A percentile compares a stretch with the other conserved stretches of the same genome.
These are phyloP conservation scores for Betula pendula DNA, from an alignment of 306 rosid species.

Conservation along the genomic window DNA sequence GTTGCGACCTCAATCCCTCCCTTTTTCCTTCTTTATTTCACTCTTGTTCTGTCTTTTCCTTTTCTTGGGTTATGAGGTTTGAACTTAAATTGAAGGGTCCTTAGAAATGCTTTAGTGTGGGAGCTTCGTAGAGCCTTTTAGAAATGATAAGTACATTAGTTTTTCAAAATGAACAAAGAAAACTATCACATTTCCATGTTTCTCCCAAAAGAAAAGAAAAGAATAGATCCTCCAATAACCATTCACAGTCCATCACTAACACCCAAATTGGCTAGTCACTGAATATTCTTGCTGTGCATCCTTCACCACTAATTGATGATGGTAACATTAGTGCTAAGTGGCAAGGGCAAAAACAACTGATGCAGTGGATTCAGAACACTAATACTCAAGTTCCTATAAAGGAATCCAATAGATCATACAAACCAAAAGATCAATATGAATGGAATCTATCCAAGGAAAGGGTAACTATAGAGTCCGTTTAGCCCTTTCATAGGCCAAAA, in stretches of 20 bases:
- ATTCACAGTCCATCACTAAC: not conserved
- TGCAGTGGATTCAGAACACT: not conserved
- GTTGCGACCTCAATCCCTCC: not conserved
- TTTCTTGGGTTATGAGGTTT: not conserved
- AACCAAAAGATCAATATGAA: not conserved
- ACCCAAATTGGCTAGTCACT: not conserved
- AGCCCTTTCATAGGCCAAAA: no score
- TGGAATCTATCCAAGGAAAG: not conserved
- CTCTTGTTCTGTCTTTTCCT: not conserved
- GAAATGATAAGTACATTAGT: no score
- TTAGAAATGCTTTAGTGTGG: not conserved
- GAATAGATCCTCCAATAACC: not conserved
- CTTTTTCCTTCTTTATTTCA: not conserved
- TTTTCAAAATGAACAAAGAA: no score
- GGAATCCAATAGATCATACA: not conserved
- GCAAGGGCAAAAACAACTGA: not conserved
- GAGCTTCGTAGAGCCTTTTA: no score
- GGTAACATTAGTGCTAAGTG: not conserved
- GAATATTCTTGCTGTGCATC: not conserved
- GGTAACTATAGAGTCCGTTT: no score
- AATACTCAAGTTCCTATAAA: not conserved
- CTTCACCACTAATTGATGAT: not conserved
- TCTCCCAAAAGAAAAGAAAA: not conserved
- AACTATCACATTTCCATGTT: not conserved
- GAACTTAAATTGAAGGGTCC: not conserved